Evolutionary conservation across 371 early-diverging fungal genomes (phyloP), one percentile per base, ranked within the genome.

Genomic region (Mycotypha africana): DNA sequence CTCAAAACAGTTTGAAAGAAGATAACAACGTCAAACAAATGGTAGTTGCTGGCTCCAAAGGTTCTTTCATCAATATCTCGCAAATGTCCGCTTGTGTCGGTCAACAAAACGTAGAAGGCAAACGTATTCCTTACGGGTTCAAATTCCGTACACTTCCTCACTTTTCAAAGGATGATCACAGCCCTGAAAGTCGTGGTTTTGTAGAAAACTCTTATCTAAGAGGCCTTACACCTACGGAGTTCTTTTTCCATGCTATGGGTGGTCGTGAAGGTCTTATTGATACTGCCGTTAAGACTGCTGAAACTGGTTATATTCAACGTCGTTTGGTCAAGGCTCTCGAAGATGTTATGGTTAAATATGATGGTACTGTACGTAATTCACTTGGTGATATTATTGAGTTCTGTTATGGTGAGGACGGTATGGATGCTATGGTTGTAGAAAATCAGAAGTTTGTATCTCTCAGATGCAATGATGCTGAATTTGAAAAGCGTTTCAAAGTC

Each of bases 211-310:
- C 95, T 23, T 99, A 98, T 67, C 67, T 99, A 47, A 79, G 91
- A 42, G 99, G 99, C n/a, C 60, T 99, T 55, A 93, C 93, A 2
- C 98, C 99, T 7, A 90, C 91, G 36, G 99, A 99, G 74, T 99
- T 98, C 76, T 99, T 94, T 72, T 99, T 99, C 87, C 99, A 99
- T 77, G 98, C 99, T 22, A 99, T 99, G 99, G 99, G 99, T 75
- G 99, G 99, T 62, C 89, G 99, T 76, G 99, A 99, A 83, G 99
- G 88, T 70, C 67, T 89, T 45, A 99, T 98, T 63, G 99, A 99
- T 77, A 98, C 99, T 30, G 99, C 99, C 45, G 96, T 98, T 46
- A 99, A 99, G 70, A 99, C 99, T 15, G 99, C 99, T 20, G 99
- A 99, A 68, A 99, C 99, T 4, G 99, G 99, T 36, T 99, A 99